These are phyloP conservation scores for Aureobasidium sp. DNA, from an alignment of 2,329 filamentous ascomycete genomes.

Conservation along the genomic window DNA sequence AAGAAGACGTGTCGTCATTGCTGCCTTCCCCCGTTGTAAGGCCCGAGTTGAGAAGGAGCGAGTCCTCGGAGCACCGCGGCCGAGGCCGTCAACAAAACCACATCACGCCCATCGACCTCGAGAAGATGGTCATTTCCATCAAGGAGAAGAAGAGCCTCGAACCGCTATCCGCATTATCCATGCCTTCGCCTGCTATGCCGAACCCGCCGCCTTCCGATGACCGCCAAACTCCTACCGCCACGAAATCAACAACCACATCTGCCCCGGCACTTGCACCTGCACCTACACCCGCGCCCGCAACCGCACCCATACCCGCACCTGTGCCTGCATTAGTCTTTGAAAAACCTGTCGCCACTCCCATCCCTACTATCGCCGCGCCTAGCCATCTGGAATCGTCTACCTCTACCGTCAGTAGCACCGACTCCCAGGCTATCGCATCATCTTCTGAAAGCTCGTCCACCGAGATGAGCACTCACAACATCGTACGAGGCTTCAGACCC, in stretches of 20 bases:
- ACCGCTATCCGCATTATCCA: slow-evolving; percentile 40
- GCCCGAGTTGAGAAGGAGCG: slow-evolving; percentile 62
- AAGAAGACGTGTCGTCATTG: slow-evolving; percentile 32
- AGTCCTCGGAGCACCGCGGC: slow-evolving; percentile 61
- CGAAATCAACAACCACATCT: slow-evolving; percentile 13
- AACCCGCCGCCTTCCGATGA: background rate
- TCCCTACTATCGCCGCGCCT: background rate
- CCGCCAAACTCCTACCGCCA: slow-evolving; percentile 9
- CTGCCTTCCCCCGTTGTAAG: slow-evolving; percentile 37
- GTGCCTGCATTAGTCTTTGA: background rate
- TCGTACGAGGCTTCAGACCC: slow-evolving; percentile 80
- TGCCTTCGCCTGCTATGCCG: slow-evolving; percentile 16
- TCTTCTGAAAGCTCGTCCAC: slow-evolving; percentile 53
- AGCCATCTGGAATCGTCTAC: slow-evolving; percentile 50
- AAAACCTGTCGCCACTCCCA: slow-evolving; percentile 19
- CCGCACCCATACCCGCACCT: slow-evolving; percentile 4
- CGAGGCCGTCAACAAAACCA: slow-evolving; percentile 65
- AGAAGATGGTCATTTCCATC: slow-evolving; percentile 90
- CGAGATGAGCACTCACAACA: slow-evolving; percentile 54
- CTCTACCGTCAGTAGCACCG: slow-evolving; percentile 43
- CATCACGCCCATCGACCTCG: slow-evolving; percentile 83
- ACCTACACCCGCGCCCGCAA: too few relatives aligned
- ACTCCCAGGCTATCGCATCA: slow-evolving; percentile 32
- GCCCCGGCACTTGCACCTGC: slow-evolving; percentile 19
- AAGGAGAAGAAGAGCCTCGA: slow-evolving; percentile 69